Percentiles rank a stretch among this genome's conserved stretches.
Conservation (phyloP, 352 stramenopile species). For the Pythium sukuiense region DNA sequence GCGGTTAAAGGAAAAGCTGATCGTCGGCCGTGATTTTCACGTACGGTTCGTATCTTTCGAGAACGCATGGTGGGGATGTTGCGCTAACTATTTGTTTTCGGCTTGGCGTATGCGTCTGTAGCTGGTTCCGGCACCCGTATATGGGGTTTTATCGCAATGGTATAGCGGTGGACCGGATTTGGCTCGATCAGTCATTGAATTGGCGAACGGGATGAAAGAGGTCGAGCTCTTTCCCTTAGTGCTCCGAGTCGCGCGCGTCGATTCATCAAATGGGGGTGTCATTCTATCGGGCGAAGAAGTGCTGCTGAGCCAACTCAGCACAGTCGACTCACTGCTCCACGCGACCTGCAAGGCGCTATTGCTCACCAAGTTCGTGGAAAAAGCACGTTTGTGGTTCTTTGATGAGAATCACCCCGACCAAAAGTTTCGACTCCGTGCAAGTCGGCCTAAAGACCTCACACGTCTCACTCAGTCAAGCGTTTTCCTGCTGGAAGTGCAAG, state of each 20-base stretch:
- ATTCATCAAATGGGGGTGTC: conserved; percentile 61
- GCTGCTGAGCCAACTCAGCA: conserved; percentile 64
- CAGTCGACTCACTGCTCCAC: conserved; percentile 56
- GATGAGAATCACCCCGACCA: conserved; percentile 63
- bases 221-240: conserved; percentile 83
- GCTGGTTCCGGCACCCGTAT: conserved; percentile 69
- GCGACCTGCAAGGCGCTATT: conserved; percentile 75
- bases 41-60: conserved; percentile 36
- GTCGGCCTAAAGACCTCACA: conserved; percentile 47
- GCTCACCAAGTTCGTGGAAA: conserved; percentile 65
- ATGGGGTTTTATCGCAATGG: conserved; percentile 69
- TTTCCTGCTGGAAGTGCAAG: conserved; percentile 82
- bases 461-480: conserved; percentile 75
- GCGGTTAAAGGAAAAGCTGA: conserved; percentile 70
- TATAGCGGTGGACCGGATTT: conserved; percentile 79
- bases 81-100: neutral
- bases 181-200: conserved; percentile 50
- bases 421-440: conserved; percentile 61
- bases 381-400: conserved; percentile 83
- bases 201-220: conserved; percentile 39
- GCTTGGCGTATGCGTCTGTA: conserved; percentile 23
- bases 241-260: conserved; percentile 72
- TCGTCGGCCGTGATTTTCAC: conserved; percentile 74
- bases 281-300: conserved; percentile 84
- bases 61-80: no score